phyloP scores from a whole-genome alignment of 2,329 filamentous ascomycete species.

The Epichloe amarillans region DNA sequence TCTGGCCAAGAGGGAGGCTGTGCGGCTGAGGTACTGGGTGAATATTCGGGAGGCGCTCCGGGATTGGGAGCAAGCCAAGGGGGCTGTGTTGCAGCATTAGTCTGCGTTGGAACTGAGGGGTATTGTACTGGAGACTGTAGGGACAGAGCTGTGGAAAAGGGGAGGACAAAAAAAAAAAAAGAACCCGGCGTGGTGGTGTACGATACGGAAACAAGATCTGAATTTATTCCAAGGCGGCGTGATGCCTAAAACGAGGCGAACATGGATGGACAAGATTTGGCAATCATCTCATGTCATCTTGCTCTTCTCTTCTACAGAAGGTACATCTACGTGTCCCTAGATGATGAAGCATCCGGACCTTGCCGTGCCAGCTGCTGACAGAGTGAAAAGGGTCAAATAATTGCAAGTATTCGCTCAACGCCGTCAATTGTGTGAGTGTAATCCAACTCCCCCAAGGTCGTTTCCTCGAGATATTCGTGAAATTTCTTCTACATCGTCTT shows the following conservation, averaged over 20 bases:
- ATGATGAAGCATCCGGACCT: background rate
- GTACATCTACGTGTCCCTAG: too few relatives aligned
- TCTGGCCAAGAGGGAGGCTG: conserved; percentile 55
- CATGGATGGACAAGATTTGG: too few relatives aligned
- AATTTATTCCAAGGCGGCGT: too few relatives aligned
- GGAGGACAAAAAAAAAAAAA: too few relatives aligned
- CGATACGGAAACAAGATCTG: too few relatives aligned
- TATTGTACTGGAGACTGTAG: too few relatives aligned
- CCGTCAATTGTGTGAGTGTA: background rate
- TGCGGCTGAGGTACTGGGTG: conserved; percentile 77
- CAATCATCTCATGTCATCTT: too few relatives aligned
- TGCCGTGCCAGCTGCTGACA: background rate
- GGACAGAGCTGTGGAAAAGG: too few relatives aligned
- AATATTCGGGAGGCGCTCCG: conserved; percentile 71
- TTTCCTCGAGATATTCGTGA: background rate
- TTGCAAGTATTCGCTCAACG: background rate
- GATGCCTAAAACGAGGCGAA: too few relatives aligned
- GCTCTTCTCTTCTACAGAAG: too few relatives aligned
- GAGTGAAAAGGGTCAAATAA: background rate
- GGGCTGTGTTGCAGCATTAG: conserved; percentile 38
- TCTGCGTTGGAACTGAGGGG: too few relatives aligned
- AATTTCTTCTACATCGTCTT: background rate
- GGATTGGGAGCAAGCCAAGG: conserved; percentile 71
- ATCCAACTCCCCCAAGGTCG: background rate
- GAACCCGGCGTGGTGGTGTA: too few relatives aligned